Evolutionary conservation across 2,329 filamentous ascomycete species (phyloP).

Genomic region (Cryphonectria japonica): DNA sequence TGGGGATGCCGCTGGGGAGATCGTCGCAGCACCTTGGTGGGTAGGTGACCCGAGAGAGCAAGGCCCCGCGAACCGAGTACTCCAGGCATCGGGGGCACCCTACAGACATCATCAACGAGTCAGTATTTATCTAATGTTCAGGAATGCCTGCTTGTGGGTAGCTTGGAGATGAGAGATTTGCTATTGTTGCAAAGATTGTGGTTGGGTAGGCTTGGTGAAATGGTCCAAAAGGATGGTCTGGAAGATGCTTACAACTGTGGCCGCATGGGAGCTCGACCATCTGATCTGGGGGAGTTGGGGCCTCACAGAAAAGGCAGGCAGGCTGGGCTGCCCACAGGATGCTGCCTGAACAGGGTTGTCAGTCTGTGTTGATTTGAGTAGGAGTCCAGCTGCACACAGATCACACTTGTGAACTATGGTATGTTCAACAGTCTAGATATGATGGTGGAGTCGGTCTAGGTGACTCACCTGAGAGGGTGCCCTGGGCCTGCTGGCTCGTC

Average conservation of each 20-base stretch:
- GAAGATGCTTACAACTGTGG: neutral
- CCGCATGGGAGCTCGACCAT: neutral
- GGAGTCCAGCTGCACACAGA: neutral
- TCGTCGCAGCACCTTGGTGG: neutral
- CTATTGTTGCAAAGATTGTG: neutral
- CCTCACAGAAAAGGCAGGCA: neutral
- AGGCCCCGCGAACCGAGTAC: neutral
- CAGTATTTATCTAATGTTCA: neutral
- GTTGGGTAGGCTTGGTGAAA: neutral
- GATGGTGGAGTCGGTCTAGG: neutral
- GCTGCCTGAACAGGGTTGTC: neutral
- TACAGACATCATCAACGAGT: neutral
- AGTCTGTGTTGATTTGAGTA: neutral
- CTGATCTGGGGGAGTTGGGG: neutral
- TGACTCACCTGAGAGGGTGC: neutral
- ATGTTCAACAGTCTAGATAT: neutral
- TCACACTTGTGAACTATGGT: neutral
- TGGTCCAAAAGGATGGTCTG: neutral
- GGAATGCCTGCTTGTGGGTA: neutral
- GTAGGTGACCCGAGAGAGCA: neutral
- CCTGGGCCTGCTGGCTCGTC: neutral
- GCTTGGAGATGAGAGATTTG: neutral
- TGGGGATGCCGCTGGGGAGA: neutral
- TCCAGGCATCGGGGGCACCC: neutral
- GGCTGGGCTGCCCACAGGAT: neutral